Base-by-base conservation (phyloP, 2,329 filamentous ascomycete genomes). In the Verticillium albo-atrum region DNA sequence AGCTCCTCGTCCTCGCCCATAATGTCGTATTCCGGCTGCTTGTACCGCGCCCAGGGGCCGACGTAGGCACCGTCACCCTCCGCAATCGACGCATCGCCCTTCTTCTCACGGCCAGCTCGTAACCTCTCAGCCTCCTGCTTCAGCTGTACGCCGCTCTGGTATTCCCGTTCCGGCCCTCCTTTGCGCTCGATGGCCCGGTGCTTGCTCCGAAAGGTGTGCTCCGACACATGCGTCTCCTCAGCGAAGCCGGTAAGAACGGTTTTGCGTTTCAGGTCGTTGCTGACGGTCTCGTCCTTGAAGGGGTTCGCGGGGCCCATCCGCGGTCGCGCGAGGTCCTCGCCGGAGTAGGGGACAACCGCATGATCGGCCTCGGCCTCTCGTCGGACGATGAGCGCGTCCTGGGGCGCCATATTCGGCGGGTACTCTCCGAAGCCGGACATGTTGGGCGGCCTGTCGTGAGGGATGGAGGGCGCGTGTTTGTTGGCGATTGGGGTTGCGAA, bases 41-140 rank as follows among this genome's bases (percentile, higher is more conserved):
- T 82, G 70, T 96, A 97, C 71, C 83, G 88, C 9, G 95, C 96
- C 96, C 96, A 99, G 0, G 95, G 96, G 0, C 96, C 96, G 37
- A 96, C 84, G 74, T 99, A 99, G 53, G 92, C 89, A 58, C 89
- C 89, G 7, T 92, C 87, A 1, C 95, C 95, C 68, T 97, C 93
- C 0, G 93, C 89, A 42, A 97, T 82, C 20, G 88, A 86, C 50
- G 92, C 86, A 71, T 94, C 88, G 54, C 95, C 95, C 70, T 95
- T 97, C 65, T 80, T 86, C 74, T 98, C 92, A 62, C 95, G 83
- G 66, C 88, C 90, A n/a, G 87, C 80, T 54, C 89, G 81, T 72
- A 92, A 78, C 60, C 79, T 80, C 37, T 85, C 86, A 5, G 88
- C 87, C 59, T 88, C 84, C 64, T 90, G 89, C 74, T 96, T 97